A percentile compares a stretch with the other conserved stretches of the same genome.
Evolutionary conservation across 2,329 filamentous ascomycete species (phyloP).

Genomic region (Sporothrix globosa): DNA sequence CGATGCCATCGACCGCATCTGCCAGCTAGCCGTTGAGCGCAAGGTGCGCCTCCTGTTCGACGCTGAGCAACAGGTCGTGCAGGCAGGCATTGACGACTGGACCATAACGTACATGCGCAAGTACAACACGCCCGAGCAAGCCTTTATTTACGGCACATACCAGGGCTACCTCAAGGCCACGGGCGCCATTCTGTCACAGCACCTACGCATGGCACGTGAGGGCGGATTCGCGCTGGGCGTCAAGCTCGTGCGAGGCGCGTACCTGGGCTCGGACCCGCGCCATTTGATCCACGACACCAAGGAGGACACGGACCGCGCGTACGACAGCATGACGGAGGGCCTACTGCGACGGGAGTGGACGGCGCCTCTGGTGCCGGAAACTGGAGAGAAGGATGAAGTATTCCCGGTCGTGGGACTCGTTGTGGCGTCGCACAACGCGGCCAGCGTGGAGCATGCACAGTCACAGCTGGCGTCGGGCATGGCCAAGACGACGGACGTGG

Average conservation of each 20-base stretch:
- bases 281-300: slow-evolving; percentile 73
- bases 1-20: slow-evolving; percentile 73
- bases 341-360: slow-evolving; percentile 68
- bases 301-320: slow-evolving; percentile 69
- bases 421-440: slow-evolving; percentile 80
- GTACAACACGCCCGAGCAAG: slow-evolving; percentile 68
- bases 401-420: slow-evolving; percentile 68
- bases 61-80: slow-evolving; percentile 79
- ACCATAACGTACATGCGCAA: slow-evolving; percentile 74
- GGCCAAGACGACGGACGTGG: slow-evolving; percentile 49
- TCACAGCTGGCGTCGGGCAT: slow-evolving; percentile 53
- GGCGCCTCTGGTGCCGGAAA: slow-evolving; percentile 48
- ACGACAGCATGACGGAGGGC: slow-evolving; percentile 70
- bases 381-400: slow-evolving; percentile 40
- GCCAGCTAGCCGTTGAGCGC: slow-evolving; percentile 68
- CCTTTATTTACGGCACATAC: slow-evolving; percentile 79
- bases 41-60: slow-evolving; percentile 79
- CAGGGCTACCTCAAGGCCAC: slow-evolving; percentile 74
- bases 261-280: slow-evolving; percentile 70
- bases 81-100: slow-evolving; percentile 80
- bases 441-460: slow-evolving; percentile 65
- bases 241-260: slow-evolving; percentile 76
- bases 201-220: slow-evolving; percentile 61
- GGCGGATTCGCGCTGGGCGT: slow-evolving; percentile 70
- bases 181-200: slow-evolving; percentile 58